Conservation (phyloP, 2,329 filamentous ascomycete species). For the Mycosphaerella sp. region DNA sequence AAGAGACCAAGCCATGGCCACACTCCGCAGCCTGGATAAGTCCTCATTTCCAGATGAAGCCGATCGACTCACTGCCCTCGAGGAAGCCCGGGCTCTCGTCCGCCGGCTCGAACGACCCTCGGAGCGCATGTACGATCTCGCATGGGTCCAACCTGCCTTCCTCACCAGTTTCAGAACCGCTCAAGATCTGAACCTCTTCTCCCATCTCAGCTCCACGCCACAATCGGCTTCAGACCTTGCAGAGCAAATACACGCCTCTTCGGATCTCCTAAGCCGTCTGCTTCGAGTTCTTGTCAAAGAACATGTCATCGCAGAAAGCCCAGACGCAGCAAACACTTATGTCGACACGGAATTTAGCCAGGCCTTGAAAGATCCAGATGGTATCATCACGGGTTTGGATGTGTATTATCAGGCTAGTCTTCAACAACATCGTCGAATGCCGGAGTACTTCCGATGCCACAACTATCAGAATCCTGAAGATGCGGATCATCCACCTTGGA, state of each 20-base stretch:
- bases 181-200: conserved; percentile 12
- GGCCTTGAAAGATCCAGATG: conserved; percentile 11
- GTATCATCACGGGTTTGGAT: conserved; percentile 13
- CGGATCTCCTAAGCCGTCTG: conserved; percentile 11
- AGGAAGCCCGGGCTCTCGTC: conserved; percentile 11
- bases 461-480: conserved; percentile 15
- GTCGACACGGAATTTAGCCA: conserved; percentile 7
- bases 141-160: conserved; percentile 10
- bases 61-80: conserved; percentile 4
- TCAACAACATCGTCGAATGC: conserved; percentile 7
- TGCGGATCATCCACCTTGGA: conserved; percentile 11
- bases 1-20: neutral
- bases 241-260: conserved; percentile 7
- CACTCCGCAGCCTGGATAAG: conserved; percentile 1
- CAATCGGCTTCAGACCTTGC: conserved; percentile 6
- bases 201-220: neutral
- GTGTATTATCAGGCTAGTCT: conserved; percentile 11
- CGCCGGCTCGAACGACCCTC: conserved; percentile 14
- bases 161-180: conserved; percentile 7
- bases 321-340: conserved; percentile 8
- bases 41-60: conserved; percentile 12
- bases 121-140: conserved; percentile 14
- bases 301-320: conserved; percentile 7
- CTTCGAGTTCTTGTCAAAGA: conserved; percentile 13
- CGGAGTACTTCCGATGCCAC: conserved; percentile 11